phyloP scores from a whole-genome alignment of 2,329 filamentous ascomycete genomes.

The Hirsutella minnesotensis region DNA sequence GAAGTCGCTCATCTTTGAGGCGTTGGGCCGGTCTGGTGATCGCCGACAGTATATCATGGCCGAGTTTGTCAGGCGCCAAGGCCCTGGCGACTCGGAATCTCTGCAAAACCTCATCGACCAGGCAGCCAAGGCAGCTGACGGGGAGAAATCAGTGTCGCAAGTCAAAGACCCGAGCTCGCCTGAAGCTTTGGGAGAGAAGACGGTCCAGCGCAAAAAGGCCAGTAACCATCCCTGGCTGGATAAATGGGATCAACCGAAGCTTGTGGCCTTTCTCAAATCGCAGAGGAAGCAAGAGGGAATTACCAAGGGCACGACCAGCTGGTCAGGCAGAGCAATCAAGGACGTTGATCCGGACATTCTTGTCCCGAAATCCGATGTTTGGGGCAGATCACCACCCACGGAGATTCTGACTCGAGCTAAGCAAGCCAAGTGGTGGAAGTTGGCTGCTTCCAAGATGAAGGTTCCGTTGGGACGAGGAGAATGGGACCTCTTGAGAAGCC shows the following conservation, averaged over 20 bases:
- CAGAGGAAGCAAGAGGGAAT: conserved; percentile 24
- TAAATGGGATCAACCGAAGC: conserved; percentile 35
- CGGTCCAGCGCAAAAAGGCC: conserved; percentile 1
- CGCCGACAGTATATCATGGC: conserved; percentile 36
- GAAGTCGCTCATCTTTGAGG: conserved; percentile 31
- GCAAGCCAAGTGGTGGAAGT: conserved; percentile 35
- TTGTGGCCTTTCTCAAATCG: conserved; percentile 27
- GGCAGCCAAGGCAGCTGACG: neutral
- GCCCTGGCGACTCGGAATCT: conserved; percentile 27
- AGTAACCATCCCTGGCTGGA: conserved; percentile 26
- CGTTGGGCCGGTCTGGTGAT: conserved; percentile 41
- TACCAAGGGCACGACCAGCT: conserved; percentile 12
- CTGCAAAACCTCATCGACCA: conserved; percentile 22
- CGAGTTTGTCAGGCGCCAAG: conserved; percentile 21
- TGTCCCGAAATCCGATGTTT: conserved; percentile 33
- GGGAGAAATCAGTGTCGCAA: too few species aligned
- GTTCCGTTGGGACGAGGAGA: conserved; percentile 42
- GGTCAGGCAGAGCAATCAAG: conserved; percentile 13
- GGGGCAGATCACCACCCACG: conserved; percentile 30
- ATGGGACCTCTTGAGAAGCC: conserved; percentile 40
- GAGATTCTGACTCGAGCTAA: conserved; percentile 28
- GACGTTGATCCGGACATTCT: conserved; percentile 18
- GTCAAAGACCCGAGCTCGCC: too few species aligned
- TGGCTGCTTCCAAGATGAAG: conserved; percentile 31
- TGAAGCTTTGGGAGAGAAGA: neutral